phyloP scores from a whole-genome alignment of 1,284 basidiomycete genomes.

The Leccinum fuscescens region DNA sequence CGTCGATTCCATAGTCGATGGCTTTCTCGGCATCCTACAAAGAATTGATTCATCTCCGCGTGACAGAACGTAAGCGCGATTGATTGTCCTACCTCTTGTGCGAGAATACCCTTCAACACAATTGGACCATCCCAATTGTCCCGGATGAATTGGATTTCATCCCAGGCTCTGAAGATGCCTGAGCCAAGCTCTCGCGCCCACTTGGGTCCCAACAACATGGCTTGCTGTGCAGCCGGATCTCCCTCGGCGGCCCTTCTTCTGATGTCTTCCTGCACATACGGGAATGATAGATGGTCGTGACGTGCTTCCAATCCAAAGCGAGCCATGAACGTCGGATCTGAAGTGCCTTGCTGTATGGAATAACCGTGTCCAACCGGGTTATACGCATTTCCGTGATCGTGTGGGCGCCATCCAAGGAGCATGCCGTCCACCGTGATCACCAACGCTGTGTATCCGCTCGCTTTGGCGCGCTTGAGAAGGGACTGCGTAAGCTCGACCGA shows the following conservation, averaged over 20 bases:
- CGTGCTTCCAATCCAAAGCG: constrained; percentile 44
- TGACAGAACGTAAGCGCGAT: neutral
- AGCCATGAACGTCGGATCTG: constrained; percentile 73
- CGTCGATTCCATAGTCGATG: constrained; percentile 65
- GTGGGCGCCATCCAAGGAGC: constrained; percentile 65
- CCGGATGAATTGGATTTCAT: constrained; percentile 60
- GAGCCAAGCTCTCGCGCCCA: constrained; percentile 61
- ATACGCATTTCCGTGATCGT: constrained; percentile 59
- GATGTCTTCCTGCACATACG: constrained; percentile 49
- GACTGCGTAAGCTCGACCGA: constrained; percentile 63
- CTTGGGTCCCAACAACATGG: constrained; percentile 45
- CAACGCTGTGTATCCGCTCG: constrained; percentile 61
- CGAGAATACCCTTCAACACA: constrained; percentile 69
- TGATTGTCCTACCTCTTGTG: constrained; percentile 37
- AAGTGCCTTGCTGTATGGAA: constrained; percentile 55
- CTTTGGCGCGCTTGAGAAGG: constrained; percentile 63
- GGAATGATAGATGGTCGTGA: constrained; percentile 49
- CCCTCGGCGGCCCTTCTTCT: constrained; percentile 41
- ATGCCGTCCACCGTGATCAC: constrained; percentile 72
- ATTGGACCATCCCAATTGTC: constrained; percentile 70
- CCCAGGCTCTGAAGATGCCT: constrained; percentile 61
- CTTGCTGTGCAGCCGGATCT: constrained; percentile 45
- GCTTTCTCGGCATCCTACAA: constrained; percentile 67
- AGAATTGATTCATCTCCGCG: neutral
- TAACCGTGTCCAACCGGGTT: constrained; percentile 62